A percentile compares a stretch with the other conserved stretches of the same genome.
Conservation (phyloP, 208 protist genomes). For the Leishmania lainsoni region DNA sequence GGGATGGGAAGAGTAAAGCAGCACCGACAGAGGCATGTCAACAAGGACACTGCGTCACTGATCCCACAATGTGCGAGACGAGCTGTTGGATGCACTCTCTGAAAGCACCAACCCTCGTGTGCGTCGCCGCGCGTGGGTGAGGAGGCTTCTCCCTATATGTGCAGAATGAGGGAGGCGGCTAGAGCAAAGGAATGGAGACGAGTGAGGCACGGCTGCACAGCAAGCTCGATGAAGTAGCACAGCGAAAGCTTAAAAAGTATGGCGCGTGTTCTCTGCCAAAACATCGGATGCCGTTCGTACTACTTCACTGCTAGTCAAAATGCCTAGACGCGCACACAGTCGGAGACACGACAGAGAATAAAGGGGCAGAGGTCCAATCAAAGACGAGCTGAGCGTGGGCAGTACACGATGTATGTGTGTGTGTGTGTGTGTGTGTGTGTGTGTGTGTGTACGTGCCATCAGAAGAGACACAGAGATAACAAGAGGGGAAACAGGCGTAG, state of each 20-base stretch:
- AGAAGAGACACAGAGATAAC: slow-evolving; percentile 13
- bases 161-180: neutral
- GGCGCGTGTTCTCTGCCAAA: neutral
- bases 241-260: neutral
- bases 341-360: neutral
- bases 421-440: too few relatives aligned
- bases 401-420: neutral
- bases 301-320: neutral
- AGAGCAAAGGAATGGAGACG: slow-evolving; percentile 10
- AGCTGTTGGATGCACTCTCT: neutral
- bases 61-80: neutral
- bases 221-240: neutral
- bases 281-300: neutral
- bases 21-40: neutral
- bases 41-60: neutral
- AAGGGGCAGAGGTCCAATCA: slow-evolving; percentile 1
- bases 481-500: neutral
- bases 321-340: neutral
- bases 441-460: neutral
- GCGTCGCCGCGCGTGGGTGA: neutral
- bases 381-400: neutral
- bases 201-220: neutral
- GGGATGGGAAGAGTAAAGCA: neutral
- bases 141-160: neutral
- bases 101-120: neutral